Evolutionary conservation across 345 rosid species (phyloP), one percentile per base, ranked within the genome.

Genomic region (Boechera stricta): DNA sequence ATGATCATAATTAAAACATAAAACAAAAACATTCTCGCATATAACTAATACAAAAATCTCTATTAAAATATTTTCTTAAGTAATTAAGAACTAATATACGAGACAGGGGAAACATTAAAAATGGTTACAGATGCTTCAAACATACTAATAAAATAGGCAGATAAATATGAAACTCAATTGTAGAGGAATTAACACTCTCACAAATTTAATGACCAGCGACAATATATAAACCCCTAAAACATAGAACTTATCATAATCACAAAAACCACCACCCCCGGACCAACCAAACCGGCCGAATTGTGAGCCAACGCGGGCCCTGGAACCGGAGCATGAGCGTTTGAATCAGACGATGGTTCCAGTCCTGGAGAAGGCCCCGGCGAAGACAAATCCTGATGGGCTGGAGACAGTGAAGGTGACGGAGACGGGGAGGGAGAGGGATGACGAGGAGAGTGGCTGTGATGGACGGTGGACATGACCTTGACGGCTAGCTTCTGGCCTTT

Each of bases 401-500:
- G 72, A 65, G 77, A 72, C 16, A 33, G 21, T 15, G 77, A 15
- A 7, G 69, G 69, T 10, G 32, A 55, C 15, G 42, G 59, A 4
- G 59, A 67, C 7, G 64, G 55, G 6, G 58, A 63, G n/a, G 58
- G 47, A 24, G 82, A 67, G 53, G 63, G 31, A 10, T 68, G 82
- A 6, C 45, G 74, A 10, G 78, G 65, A 54, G 35, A 44, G 44
- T 29, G 78, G 65, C 56, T 24, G 39, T 72, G 82, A 68, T 79
- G 82, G 45, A n/a, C 39, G 44, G 78, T 1, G 24, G 82, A 79
- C 74, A 89, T 63, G 47, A 89, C 97, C 56, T 49, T 84, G n/a
- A 89, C 35, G 76, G 86, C 79, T 80, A 91, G 73, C 79, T 72
- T 91, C 84, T 87, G 88, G 15, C 92, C 92, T 54, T 76, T 82